phyloP scores from a whole-genome alignment of 2,329 filamentous ascomycete genomes.

The Cladosporium sp. region DNA sequence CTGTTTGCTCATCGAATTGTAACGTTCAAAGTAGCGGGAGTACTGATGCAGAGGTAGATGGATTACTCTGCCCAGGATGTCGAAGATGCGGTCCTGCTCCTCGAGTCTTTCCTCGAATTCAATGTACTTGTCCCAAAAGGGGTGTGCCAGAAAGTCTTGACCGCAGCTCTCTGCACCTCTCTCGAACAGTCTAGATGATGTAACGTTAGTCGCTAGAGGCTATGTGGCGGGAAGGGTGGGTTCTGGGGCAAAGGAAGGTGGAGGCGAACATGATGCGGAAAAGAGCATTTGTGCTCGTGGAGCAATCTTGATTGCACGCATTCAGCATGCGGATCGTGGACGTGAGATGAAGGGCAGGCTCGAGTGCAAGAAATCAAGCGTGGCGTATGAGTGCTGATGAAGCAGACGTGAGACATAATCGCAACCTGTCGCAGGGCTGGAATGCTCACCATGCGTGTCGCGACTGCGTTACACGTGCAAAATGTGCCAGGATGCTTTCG shows the following conservation, averaged over 20 bases:
- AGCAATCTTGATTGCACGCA: slow-evolving; percentile 2
- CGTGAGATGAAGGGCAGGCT: slow-evolving; percentile 10
- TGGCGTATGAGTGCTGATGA: slow-evolving; percentile 20
- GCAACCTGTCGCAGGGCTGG: slow-evolving; percentile 19
- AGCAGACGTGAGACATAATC: slow-evolving; percentile 26
- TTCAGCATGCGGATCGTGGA: not conserved
- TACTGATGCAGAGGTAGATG: slow-evolving; percentile 94
- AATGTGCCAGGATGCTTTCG: not conserved
- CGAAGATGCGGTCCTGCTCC: slow-evolving; percentile 75
- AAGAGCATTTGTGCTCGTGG: slow-evolving; percentile 3
- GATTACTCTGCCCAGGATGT: slow-evolving; percentile 74
- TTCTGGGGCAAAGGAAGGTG: slow-evolving; percentile 27
- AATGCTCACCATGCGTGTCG: slow-evolving; percentile 24
- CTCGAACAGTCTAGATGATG: slow-evolving; percentile 70
- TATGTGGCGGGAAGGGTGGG: slow-evolving; percentile 4
- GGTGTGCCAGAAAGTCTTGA: slow-evolving; percentile 87
- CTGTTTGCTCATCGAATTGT: slow-evolving; percentile 67
- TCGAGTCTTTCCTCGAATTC: slow-evolving; percentile 93
- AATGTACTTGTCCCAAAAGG: slow-evolving; percentile 98
- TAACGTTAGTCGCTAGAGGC: slow-evolving; percentile 34
- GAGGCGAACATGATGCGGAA: slow-evolving; percentile 25
- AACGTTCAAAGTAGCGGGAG: slow-evolving; percentile 87
- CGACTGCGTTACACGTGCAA: slow-evolving; percentile 11
- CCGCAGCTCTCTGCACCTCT: slow-evolving; percentile 79
- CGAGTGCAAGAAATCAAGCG: slow-evolving; percentile 8